Base-by-base conservation (phyloP, 2,329 filamentous ascomycete genomes). In the Trichoderma koningiopsis region DNA sequence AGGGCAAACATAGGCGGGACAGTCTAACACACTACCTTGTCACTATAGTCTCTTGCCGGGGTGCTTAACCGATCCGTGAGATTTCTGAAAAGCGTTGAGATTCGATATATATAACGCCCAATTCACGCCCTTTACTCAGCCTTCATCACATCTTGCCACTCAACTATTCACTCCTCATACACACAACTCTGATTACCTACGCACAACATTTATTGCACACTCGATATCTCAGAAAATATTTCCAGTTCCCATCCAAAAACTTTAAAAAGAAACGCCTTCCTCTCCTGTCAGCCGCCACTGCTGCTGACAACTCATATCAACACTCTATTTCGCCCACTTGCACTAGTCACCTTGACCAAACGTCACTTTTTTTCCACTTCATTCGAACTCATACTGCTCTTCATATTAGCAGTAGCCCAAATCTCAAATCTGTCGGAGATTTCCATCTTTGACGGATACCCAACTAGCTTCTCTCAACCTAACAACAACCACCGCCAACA, bases 201-300 rank as follows among this genome's bases (percentile, higher is more conserved):
- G 6, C 13, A 49, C n/a, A 43, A 13, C 31, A 11, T 33, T n/a
- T 27, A 27, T n/a, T 47, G n/a, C 16, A 52, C 27, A 27, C 43
- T 24, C 35, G 24, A 29, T 22, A 5, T 22, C 24, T 47, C 6
- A 49, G 27, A 24, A 55, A 29, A 60, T 43, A 22, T 22, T 47
- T 53, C 27, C 56, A 22, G 24, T 24, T 13, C 31, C 31, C 35
- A 24, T 24, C n/a, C 8, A 24, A 24, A 52, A 60, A 66, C 57
- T 29, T 57, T 35, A 58, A 58, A 58, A 66, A 66, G 63, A 56
- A 29, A 52, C 65, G 19, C 56, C 11, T 60, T 60, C 22, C 43
- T 53, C 56, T 68, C 65, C 35, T 60, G 65, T 68, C 58, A 59
- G 57, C 57, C 56, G 65, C 65, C 65, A 68, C 65, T 14, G 37